Conservation (phyloP, 1,139 yeast genomes). For the Yamadazyma sp. region DNA sequence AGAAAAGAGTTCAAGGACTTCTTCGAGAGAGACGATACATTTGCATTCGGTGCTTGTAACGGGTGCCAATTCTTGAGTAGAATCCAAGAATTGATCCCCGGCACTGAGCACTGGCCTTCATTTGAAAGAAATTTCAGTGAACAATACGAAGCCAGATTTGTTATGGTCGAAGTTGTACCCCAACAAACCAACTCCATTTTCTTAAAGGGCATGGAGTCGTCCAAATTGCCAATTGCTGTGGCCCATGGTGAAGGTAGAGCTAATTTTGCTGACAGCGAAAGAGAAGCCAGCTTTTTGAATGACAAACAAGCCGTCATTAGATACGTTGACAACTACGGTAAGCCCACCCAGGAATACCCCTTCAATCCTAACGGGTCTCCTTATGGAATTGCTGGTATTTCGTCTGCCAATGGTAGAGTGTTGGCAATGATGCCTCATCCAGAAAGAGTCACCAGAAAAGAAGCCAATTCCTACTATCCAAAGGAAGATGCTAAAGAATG, state of each 20-base stretch:
- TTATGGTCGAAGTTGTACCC: slow-evolving; percentile 77
- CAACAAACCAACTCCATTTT: slow-evolving; percentile 62
- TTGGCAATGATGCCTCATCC: slow-evolving; percentile 99
- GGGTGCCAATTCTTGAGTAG: slow-evolving; percentile 97
- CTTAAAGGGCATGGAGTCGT: slow-evolving; percentile 87
- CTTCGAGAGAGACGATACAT: slow-evolving; percentile 87
- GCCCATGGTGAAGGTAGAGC: slow-evolving; percentile 99
- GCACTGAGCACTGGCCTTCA: slow-evolving; percentile 95
- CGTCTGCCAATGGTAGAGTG: slow-evolving; percentile 89
- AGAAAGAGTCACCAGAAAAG: slow-evolving; percentile 87
- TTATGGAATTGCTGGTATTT: slow-evolving; percentile 88
- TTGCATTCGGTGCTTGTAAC: slow-evolving; percentile 99
- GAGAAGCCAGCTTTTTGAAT: slow-evolving; percentile 44
- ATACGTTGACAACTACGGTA: slow-evolving; percentile 90
- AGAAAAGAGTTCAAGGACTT: slow-evolving; percentile 75
- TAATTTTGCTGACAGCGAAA: slow-evolving; percentile 49
- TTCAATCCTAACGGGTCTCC: slow-evolving; percentile 97
- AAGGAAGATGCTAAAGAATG: slow-evolving; percentile 59
- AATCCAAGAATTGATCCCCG: slow-evolving; percentile 87
- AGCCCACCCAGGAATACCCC: slow-evolving; percentile 79
- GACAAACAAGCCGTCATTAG: slow-evolving; percentile 60
- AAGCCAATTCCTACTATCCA: slow-evolving; percentile 92
- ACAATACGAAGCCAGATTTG: slow-evolving; percentile 95
- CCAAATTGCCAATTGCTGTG: slow-evolving; percentile 91
- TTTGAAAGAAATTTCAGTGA: slow-evolving; percentile 91